Base-by-base conservation (phyloP, 192 early-diverging fungal species). In the Diversispora epigaea region DNA sequence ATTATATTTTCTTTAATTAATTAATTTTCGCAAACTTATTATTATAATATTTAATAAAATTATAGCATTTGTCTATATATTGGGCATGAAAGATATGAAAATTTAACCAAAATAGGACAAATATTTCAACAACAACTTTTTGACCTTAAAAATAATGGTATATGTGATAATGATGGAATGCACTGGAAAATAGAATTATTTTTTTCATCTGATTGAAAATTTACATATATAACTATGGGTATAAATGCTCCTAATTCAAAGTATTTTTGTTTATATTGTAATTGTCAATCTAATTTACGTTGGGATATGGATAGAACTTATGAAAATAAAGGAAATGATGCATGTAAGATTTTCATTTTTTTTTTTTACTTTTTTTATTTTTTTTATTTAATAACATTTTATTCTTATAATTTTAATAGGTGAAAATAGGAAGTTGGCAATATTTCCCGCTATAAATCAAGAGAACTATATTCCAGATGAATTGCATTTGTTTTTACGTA, bases 251-350 rank as follows among this genome's bases (percentile, higher is more conserved):
- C 60, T 5, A 62, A 62, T 39, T 39, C 60, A 0, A 39, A 62
- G 22, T 39, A 62, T 41, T 62, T 62, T 62, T 62, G 14, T 62
- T 14, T 62, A 62, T 62, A 62, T 41, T 62, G 25, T 62, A 41
- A 32, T 14, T 62, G 25, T 41, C 25, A 62, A 32, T 32, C 60
- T 14, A 7, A 22, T 4, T 0, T 62, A 14, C 12, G 12, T 2
- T 25, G 0, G 8, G 9, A 39, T 39, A 39, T 62, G 9, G 14
- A 39, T 43, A 21, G 39, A 62, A 14, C 15, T 62, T 43, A 3
- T 25, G 39, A 25, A 39, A 62, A 62, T 62, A 22, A 0, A 14
- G 60, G 39, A 62, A 62, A 62, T 62, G 0, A 9, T n/a, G 32
- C 7, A 14, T 40, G 57, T 60, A 60, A 21, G 4, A 10, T 60